phyloP scores from a whole-genome alignment of 768 basidiomycete genomes.

The Mycena capillaripes region DNA sequence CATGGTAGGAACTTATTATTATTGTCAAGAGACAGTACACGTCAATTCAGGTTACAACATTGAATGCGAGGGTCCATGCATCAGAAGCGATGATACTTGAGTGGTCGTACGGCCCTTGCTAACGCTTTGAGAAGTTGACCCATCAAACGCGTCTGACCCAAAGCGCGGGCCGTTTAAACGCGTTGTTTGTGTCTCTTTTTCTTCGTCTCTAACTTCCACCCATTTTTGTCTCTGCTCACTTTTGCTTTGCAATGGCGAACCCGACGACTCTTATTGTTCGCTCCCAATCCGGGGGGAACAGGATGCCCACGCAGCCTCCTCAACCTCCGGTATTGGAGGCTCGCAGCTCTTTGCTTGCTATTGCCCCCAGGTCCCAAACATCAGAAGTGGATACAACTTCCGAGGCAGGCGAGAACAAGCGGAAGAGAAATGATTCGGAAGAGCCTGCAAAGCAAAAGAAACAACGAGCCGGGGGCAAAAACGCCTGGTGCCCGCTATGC shows the following conservation, averaged over 20 bases:
- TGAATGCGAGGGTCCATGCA: not conserved
- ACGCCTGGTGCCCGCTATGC: slow-evolving; percentile 19
- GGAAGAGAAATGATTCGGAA: not conserved
- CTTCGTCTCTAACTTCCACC: not conserved
- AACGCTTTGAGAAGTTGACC: slow-evolving; percentile 2
- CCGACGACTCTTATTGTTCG: not conserved
- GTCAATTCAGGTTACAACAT: too few species aligned
- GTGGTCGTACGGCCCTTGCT: not conserved
- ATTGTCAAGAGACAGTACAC: too few species aligned
- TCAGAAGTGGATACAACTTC: not conserved
- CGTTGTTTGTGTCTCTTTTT: slow-evolving; percentile 29
- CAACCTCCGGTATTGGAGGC: not conserved
- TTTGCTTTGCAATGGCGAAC: too few species aligned
- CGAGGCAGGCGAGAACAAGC: not conserved
- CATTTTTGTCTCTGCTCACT: not conserved
- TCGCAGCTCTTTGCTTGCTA: not conserved
- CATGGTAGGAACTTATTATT: too few species aligned
- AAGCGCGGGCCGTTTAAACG: slow-evolving; percentile 12
- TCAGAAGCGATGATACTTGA: not conserved
- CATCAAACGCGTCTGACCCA: slow-evolving; percentile 4
- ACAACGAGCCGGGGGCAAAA: not conserved
- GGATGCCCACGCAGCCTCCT: not conserved
- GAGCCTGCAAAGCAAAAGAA: not conserved
- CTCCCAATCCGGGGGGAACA: not conserved
- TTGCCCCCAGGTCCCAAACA: not conserved